phyloP scores from a whole-genome alignment of 306 rosid genomes.

The Vigna radiata region DNA sequence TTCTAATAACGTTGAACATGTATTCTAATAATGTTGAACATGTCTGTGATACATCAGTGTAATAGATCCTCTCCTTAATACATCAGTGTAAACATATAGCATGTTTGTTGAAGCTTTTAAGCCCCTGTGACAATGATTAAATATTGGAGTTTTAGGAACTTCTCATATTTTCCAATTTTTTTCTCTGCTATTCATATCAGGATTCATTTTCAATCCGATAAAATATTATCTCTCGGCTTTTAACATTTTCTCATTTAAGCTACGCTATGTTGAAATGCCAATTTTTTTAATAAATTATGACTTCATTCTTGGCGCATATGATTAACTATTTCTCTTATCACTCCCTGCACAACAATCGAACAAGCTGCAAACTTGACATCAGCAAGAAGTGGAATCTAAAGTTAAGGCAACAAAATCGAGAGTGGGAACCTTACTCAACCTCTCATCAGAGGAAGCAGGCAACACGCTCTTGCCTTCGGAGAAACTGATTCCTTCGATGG shows the following conservation, averaged over 20 bases:
- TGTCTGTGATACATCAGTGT: no score
- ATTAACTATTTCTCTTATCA: slow-evolving; percentile 54
- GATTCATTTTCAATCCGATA: slow-evolving; percentile 9
- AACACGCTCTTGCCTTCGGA: slow-evolving; percentile 11
- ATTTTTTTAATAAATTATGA: background rate
- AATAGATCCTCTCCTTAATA: no score
- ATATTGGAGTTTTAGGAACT: background rate
- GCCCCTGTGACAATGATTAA: slow-evolving; percentile 62
- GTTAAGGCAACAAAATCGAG: slow-evolving; percentile 34
- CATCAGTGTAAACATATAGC: no score
- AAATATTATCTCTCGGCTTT: no score
- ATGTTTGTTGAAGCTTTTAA: slow-evolving; percentile 77
- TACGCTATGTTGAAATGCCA: background rate
- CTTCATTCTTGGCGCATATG: background rate
- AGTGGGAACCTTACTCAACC: background rate
- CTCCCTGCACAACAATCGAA: slow-evolving; percentile 68
- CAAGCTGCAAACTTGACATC: slow-evolving; percentile 84
- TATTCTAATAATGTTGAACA: no score
- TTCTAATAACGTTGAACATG: no score
- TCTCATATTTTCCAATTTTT: background rate
- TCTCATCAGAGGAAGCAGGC: background rate
- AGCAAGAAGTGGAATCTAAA: slow-evolving; percentile 51
- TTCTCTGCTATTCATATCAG: slow-evolving; percentile 8
- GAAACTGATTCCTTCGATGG: slow-evolving; percentile 56
- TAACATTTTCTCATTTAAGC: no score